phyloP scores from a whole-genome alignment of 1,284 basidiomycete genomes.

The Omphalotus olearius region DNA sequence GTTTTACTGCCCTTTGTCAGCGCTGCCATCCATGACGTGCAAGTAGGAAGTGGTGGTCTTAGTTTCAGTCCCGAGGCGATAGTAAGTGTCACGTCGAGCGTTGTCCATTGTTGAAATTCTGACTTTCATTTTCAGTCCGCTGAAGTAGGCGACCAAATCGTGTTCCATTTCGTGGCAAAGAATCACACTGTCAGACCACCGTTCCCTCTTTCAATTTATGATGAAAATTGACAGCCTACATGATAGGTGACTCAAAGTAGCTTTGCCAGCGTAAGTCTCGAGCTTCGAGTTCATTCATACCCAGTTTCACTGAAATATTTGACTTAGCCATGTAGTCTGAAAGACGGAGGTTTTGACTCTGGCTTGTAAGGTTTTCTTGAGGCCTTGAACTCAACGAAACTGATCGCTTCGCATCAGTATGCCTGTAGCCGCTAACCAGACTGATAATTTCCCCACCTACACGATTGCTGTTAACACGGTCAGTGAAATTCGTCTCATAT shows the following conservation, averaged over 20 bases:
- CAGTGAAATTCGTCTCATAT: constrained; percentile 17
- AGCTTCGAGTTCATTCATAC: too few species aligned
- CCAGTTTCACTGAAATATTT: neutral
- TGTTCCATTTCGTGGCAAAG: constrained; percentile 29
- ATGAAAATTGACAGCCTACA: too few species aligned
- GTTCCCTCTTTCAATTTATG: neutral
- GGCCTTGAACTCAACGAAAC: neutral
- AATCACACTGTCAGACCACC: constrained; percentile 12
- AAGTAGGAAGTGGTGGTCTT: constrained; percentile 31
- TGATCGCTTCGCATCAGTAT: constrained; percentile 8
- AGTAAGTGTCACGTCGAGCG: constrained; percentile 22
- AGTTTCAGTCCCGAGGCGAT: constrained; percentile 32
- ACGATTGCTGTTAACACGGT: constrained; percentile 39
- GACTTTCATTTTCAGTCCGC: constrained; percentile 24
- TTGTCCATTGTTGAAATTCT: neutral
- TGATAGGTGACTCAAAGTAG: constrained; percentile 29
- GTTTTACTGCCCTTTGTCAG: constrained; percentile 18
- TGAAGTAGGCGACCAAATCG: constrained; percentile 33
- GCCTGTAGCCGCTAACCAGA: constrained; percentile 30
- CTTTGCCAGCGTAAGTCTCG: constrained; percentile 32
- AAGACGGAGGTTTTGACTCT: constrained; percentile 34
- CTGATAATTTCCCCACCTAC: constrained; percentile 34
- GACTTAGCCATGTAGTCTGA: constrained; percentile 25
- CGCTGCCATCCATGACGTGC: constrained; percentile 27
- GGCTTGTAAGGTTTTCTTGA: constrained; percentile 28